phyloP scores from a whole-genome alignment of 2,329 filamentous ascomycete species.

The Colletotrichum navitas region DNA sequence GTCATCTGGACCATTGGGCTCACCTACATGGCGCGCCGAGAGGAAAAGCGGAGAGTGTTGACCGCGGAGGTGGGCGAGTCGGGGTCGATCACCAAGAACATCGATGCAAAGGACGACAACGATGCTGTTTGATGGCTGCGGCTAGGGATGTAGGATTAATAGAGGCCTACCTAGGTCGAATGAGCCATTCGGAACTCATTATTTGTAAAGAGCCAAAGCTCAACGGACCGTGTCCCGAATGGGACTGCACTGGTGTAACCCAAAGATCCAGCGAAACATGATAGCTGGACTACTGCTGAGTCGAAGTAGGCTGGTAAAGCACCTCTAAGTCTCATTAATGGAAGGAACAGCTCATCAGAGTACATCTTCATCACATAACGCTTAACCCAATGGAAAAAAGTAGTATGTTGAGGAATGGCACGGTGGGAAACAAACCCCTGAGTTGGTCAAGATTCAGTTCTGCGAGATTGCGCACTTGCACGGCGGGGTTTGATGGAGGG shows the following conservation, averaged over 20 bases:
- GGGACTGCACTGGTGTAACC: not conserved
- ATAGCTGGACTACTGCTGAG: not conserved
- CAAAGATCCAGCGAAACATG: not conserved
- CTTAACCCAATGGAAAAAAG: not conserved
- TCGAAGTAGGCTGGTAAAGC: not conserved
- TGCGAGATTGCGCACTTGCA: not conserved
- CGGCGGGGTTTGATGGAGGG: not conserved
- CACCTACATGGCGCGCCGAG: slow-evolving; percentile 55
- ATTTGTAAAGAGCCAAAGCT: too few relatives aligned
- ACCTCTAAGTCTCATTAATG: not conserved
- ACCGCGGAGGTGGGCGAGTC: slow-evolving; percentile 21
- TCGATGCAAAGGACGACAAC: slow-evolving; percentile 22
- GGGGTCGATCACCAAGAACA: slow-evolving; percentile 19
- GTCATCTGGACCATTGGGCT: slow-evolving; percentile 70
- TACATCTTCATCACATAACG: not conserved
- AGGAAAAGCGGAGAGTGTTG: slow-evolving; percentile 30
- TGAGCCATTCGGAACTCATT: not conserved
- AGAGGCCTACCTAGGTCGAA: too few relatives aligned
- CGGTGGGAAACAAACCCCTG: not conserved
- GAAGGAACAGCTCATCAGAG: not conserved
- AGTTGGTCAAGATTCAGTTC: not conserved
- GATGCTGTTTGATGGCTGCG: slow-evolving; percentile 16
- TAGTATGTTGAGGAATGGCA: not conserved
- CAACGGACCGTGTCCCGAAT: too few relatives aligned
- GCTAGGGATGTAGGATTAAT: not conserved